These are phyloP conservation scores for Vanrija pseudolonga DNA, from an alignment of 1,284 basidiomycete species.

Conservation along the genomic window DNA sequence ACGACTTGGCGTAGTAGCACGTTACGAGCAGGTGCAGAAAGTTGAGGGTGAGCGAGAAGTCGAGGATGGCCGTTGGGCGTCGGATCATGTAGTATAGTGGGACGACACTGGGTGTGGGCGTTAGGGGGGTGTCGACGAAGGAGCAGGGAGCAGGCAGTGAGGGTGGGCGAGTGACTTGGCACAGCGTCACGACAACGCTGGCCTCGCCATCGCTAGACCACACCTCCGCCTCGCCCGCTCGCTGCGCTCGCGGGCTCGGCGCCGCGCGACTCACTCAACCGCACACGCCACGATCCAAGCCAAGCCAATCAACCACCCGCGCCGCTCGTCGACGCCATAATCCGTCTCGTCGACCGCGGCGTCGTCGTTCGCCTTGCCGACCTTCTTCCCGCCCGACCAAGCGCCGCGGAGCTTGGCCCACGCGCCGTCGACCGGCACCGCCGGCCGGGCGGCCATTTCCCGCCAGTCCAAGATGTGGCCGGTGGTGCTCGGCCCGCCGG, in stretches of 20 bases:
- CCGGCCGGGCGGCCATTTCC: constrained; percentile 79
- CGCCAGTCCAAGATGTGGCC: constrained; percentile 85
- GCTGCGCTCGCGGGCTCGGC: neutral
- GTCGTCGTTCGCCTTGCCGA: constrained; percentile 26
- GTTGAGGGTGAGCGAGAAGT: constrained; percentile 84
- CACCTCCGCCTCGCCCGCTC: neutral
- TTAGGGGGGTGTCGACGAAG: neutral
- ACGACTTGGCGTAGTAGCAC: constrained; percentile 79
- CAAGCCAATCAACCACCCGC: constrained; percentile 81
- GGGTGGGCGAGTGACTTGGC: too few species aligned
- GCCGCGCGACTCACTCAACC: constrained; percentile 65
- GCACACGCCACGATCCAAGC: constrained; percentile 76
- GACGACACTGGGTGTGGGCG: constrained; percentile 62
- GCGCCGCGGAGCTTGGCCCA: constrained; percentile 55
- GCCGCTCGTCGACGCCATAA: constrained; percentile 61
- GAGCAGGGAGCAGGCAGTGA: neutral
- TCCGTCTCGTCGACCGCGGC: constrained; percentile 18
- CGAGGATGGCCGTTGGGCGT: constrained; percentile 87
- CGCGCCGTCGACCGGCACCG: constrained; percentile 56
- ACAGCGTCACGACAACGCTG: too few species aligned
- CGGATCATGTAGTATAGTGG: constrained; percentile 83
- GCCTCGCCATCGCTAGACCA: neutral
- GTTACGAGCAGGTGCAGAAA: constrained; percentile 88
- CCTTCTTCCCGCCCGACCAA: constrained; percentile 47
- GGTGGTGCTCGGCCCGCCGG: constrained; percentile 54